phyloP scores from a whole-genome alignment of 805 yeast species.

The Starmerella ratchasimensis region DNA sequence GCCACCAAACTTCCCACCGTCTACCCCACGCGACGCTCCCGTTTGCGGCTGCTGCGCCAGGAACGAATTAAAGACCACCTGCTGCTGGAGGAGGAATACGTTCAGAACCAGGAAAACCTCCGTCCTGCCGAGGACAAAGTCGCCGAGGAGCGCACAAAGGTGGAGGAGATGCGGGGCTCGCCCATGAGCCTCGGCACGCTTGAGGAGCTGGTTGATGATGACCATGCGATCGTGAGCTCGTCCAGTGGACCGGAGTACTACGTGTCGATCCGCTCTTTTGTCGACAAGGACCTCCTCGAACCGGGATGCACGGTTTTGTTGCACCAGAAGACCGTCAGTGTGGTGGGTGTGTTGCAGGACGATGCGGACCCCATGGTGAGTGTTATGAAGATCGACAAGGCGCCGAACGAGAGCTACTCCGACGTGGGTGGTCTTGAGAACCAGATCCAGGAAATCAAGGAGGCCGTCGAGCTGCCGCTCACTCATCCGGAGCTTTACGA shows the following conservation, averaged over 20 bases:
- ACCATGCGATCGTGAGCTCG: conserved; percentile 94
- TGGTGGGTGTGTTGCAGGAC: conserved; percentile 96
- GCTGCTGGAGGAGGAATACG: conserved; percentile 88
- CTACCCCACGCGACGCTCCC: conserved; percentile 86
- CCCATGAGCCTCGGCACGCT: conserved; percentile 94
- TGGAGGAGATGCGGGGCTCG: conserved; percentile 89
- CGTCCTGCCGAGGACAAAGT: conserved; percentile 95
- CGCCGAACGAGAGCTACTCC: conserved; percentile 92
- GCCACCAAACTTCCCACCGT: conserved; percentile 79
- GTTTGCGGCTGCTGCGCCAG: conserved; percentile 75
- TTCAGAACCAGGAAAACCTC: conserved; percentile 82
- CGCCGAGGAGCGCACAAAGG: conserved; percentile 87
- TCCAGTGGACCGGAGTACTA: conserved; percentile 95
- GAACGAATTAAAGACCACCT: conserved; percentile 95
- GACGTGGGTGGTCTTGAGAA: conserved; percentile 94
- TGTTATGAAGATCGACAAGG: conserved; percentile 94
- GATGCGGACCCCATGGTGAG: conserved; percentile 97
- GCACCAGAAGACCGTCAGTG: conserved; percentile 89
- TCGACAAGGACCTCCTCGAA: conserved; percentile 86
- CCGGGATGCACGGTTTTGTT: conserved; percentile 93
- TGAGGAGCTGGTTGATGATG: conserved; percentile 96
- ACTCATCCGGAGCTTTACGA: conserved; percentile 95
- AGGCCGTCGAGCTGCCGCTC: conserved; percentile 87
- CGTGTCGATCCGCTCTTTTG: conserved; percentile 89
- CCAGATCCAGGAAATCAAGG: conserved; percentile 96